These are phyloP conservation scores for Suhomyces sp. DNA, from an alignment of 805 yeast genomes.

Conservation along the genomic window DNA sequence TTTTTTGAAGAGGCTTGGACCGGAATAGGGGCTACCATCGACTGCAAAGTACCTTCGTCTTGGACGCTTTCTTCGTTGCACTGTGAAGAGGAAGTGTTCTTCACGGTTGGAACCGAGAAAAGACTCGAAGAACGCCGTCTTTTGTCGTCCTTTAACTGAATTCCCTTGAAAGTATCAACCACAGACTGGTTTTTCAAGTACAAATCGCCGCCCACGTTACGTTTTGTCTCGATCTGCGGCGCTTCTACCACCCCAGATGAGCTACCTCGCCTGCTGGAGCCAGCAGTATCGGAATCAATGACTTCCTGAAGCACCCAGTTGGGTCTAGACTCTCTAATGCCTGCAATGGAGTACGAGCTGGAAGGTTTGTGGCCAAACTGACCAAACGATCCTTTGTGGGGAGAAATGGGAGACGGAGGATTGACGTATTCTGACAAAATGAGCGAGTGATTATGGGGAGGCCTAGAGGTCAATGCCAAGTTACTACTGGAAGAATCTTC, in stretches of 20 bases:
- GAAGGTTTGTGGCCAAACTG: constrained; percentile 7
- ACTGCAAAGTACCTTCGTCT: not conserved
- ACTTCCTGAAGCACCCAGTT: constrained; percentile 32
- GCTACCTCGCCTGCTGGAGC: constrained; percentile 19
- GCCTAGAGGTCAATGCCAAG: constrained; percentile 17
- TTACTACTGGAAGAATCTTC: constrained; percentile 24
- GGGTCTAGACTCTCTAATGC: constrained; percentile 28
- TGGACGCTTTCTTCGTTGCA: not conserved
- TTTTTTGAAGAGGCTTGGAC: constrained; percentile 5
- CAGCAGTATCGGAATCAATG: constrained; percentile 25
- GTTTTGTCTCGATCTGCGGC: constrained; percentile 42
- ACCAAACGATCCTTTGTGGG: not conserved
- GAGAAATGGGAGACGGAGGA: constrained; percentile 12
- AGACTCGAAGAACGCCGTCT: constrained; percentile 33
- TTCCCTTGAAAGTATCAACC: constrained; percentile 42
- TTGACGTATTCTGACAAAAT: constrained; percentile 31
- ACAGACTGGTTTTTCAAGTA: constrained; percentile 41
- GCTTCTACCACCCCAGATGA: constrained; percentile 28
- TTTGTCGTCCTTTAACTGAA: constrained; percentile 40
- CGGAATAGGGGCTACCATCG: constrained; percentile 16
- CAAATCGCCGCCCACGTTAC: constrained; percentile 45
- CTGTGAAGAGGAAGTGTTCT: constrained; percentile 15
- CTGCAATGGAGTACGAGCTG: constrained; percentile 18
- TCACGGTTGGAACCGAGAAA: constrained; percentile 14
- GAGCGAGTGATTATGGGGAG: constrained; percentile 21